Conservation (phyloP, 169 alveolate species). For the Plasmodium knowlesi region DNA sequence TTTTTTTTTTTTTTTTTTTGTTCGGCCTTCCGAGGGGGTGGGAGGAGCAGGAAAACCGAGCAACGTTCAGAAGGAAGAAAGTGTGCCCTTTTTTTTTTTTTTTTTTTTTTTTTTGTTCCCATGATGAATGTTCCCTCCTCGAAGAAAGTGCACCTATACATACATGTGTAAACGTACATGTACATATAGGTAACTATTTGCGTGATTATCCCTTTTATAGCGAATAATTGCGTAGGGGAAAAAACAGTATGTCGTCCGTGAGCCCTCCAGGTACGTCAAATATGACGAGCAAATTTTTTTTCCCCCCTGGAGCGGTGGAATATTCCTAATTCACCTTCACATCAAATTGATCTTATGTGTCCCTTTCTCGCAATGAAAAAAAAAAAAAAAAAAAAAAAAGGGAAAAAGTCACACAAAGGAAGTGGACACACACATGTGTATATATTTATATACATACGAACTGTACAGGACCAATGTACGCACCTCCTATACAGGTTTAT, state of each 20-base stretch:
- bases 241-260: neutral
- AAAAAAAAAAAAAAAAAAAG: too few relatives aligned
- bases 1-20: neutral
- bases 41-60: neutral
- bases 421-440: neutral
- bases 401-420: neutral
- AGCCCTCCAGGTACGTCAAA: neutral
- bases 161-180: neutral
- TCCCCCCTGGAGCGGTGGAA: neutral
- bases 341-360: neutral
- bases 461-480: neutral
- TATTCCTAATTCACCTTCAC: neutral
- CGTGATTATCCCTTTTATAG: neutral
- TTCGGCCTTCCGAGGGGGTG: neutral
- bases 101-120: neutral
- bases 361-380: neutral
- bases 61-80: neutral
- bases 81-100: neutral
- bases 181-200: neutral
- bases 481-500: neutral
- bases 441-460: neutral
- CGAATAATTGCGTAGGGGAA: neutral
- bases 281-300: neutral
- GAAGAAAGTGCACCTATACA: neutral
- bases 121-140: neutral